Percentiles rank a stretch among this genome's conserved stretches.
These are phyloP conservation scores for Alternaria postmessia DNA, from an alignment of 2,329 filamentous ascomycete species.

Conservation along the genomic window DNA sequence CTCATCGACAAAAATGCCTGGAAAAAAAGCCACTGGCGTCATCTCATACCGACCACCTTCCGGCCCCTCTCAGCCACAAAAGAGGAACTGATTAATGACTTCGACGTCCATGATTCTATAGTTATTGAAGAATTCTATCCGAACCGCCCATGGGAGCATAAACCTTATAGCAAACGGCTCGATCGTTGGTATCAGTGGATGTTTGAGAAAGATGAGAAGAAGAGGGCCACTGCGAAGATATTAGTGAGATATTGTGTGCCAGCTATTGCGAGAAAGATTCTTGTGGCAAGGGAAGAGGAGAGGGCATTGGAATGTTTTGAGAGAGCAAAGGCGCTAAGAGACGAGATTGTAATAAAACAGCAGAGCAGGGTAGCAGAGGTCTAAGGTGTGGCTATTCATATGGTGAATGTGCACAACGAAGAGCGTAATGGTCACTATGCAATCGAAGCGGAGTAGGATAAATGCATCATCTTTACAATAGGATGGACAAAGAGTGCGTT, in stretches of 20 bases:
- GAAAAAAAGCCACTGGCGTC: conserved; percentile 2
- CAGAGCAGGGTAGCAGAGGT: background rate
- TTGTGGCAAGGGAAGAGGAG: background rate
- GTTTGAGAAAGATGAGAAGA: background rate
- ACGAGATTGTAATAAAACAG: background rate
- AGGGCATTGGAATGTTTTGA: background rate
- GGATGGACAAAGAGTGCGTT: background rate
- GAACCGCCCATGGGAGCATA: background rate
- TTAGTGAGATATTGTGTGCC: conserved; percentile 2
- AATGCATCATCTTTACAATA: background rate
- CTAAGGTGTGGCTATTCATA: background rate
- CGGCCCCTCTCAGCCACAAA: conserved; percentile 25
- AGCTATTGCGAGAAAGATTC: conserved; percentile 6
- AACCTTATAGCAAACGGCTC: conserved; percentile 18
- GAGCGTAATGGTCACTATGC: background rate
- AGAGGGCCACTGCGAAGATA: conserved; percentile 7
- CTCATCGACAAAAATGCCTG: background rate
- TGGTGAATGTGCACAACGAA: background rate
- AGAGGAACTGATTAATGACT: conserved; percentile 5
- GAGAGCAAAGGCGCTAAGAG: background rate
- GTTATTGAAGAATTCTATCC: background rate
- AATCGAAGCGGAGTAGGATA: background rate
- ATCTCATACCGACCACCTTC: conserved; percentile 6
- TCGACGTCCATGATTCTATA: conserved; percentile 3
- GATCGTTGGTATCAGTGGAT: conserved; percentile 25